phyloP scores from a whole-genome alignment of 257 asterid species.

The Ehretia macrophylla region DNA sequence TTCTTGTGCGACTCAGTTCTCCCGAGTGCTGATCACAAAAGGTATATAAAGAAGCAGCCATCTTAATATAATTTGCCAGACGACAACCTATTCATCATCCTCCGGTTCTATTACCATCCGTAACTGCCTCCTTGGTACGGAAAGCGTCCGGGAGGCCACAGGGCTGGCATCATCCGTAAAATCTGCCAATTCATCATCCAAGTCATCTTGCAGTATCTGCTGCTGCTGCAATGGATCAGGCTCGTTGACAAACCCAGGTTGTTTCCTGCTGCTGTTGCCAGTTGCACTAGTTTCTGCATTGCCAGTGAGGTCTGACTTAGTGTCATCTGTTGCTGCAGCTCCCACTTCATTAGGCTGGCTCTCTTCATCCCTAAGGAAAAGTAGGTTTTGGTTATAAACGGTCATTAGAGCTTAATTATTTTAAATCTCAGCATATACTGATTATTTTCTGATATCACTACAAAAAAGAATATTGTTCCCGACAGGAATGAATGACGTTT shows the following conservation, averaged over 20 bases:
- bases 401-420: neutral
- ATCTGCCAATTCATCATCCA: conserved; percentile 34
- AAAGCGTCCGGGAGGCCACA: conserved; percentile 20
- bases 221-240: conserved; percentile 20
- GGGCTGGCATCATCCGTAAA: conserved; percentile 33
- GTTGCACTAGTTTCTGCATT: conserved; percentile 24
- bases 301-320: conserved; percentile 9
- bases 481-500: too few relatives aligned
- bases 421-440: neutral
- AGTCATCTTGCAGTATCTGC: conserved; percentile 19
- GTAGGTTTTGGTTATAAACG: neutral
- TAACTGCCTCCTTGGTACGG: conserved; percentile 53
- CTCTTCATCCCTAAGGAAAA: conserved; percentile 36
- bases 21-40: too few relatives aligned
- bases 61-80: too few relatives aligned
- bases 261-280: conserved; percentile 18
- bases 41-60: too few relatives aligned
- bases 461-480: neutral
- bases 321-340: conserved; percentile 14
- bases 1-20: too few relatives aligned
- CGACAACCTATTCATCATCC: conserved; percentile 53
- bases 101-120: conserved; percentile 74
- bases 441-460: neutral
- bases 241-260: conserved; percentile 14
- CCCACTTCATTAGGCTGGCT: conserved; percentile 25